Base-by-base conservation (phyloP, 78 protist genomes). In the Dictyostelium capitatum region DNA sequence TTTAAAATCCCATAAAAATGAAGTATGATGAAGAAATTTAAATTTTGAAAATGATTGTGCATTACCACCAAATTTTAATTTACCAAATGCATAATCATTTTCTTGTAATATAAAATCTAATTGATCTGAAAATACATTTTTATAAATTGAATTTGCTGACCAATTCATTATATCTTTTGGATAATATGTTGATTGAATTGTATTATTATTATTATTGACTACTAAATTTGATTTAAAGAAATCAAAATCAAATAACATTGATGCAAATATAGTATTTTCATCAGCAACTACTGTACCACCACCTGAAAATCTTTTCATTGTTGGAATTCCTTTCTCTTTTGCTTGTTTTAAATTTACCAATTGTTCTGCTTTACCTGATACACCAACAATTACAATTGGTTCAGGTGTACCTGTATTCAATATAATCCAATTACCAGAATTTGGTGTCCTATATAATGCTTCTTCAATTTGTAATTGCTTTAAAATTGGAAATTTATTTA, bases 101-200 rank as follows among this genome's bases (percentile, higher is more conserved):
- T 87, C 92, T 50, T 32, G 64, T 32, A 87, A n/a, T 32, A 56
- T 15, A 59, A 87, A 87, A 46, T 74, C 75, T n/a, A 12, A 2
- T 11, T 72, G 32, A n/a, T 72, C 62, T 1, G 15, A 4, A 43
- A 87, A 87, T 3, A 87, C 92, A 41, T 87, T 15, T 14, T 56
- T 56, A 32, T 87, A 87, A 47, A 57, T 77, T 30, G 37, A 30
- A 8, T 37, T n/a, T 32, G 57, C 92, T 15, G 64, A 41, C 92
- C 92, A 87, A 46, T 87, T 87, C 92, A 87, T 87, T 14, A 87
- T 87, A 64, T 87, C 83, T 14, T 53, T 75, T 15, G 92, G 92
- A 62, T 59, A 80, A 9, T 57, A 46, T n/a, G 19, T 2, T 20
- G 65, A 20, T 20, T 20, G 19, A 10, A 19, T 2, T 19, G 43